Base-by-base conservation (phyloP, 768 basidiomycete species). In the Amyloporia xantha region DNA sequence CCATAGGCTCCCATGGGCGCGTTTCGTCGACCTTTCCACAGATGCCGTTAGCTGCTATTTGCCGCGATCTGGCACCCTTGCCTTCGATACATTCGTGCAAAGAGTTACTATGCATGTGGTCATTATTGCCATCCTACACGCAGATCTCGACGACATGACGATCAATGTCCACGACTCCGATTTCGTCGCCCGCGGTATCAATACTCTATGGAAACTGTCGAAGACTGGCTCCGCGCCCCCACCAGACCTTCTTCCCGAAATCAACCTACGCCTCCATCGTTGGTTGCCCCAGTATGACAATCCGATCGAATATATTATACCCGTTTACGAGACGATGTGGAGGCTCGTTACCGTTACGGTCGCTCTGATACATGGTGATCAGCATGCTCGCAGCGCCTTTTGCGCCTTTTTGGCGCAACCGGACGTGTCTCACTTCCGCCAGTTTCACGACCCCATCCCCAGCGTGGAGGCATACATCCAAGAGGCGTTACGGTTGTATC, bases 311-410 rank as follows among this genome's bases (percentile, higher is more conserved):
- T 70, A 71, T 48, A 68, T 84, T 47, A 71, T 83, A 38, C 81
- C 81, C 0, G 64, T 75, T 1, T 84, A 78, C 68, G 82, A 84
- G 57, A 77, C 76, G 0, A 62, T 82, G 39, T 83, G 82, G 82
- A 72, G 79, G 11, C 71, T 82, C 19, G 66, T 79, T 44, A 80
- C 81, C 1, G 64, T 66, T 5, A 56, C 66, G 0, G 58, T 75
- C 0, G 71, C 74, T 1, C 62, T 72, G 43, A 62, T 69, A 12
- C 57, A 65, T 38, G 61, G 66, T n/a, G 50, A 66, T 3, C 55
- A 68, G 12, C 51, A 55, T 7, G 49, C 50, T 0, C 55, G 55
- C 9, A 41, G 61, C 7, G 59, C 63, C 0, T 72, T 82, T 47
- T 44, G 58, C 3, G 61, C 64, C 5, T 68, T 79, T 38, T 60